Evolutionary conservation across 495 filamentous ascomycete genomes (phyloP).

Genomic region (Parathielavia appendiculata): DNA sequence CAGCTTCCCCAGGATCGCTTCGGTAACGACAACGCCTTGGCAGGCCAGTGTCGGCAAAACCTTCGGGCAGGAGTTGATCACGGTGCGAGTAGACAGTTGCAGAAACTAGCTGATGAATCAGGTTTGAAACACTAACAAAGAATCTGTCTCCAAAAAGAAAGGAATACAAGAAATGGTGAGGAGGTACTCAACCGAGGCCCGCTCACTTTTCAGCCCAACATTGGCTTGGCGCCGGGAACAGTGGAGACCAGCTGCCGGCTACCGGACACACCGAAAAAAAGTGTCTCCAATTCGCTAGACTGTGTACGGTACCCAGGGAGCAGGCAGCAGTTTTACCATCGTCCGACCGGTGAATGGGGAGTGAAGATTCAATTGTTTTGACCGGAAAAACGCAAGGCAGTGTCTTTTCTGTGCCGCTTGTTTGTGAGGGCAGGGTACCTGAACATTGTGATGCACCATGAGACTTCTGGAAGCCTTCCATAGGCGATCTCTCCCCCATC

Average conservation of each 20-base stretch:
- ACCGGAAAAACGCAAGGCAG: no score
- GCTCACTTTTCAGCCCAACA: no score
- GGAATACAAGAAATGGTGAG: neutral
- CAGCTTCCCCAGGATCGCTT: conserved; percentile 11
- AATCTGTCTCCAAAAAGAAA: neutral
- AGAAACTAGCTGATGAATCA: neutral
- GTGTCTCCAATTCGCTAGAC: neutral
- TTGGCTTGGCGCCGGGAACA: neutral
- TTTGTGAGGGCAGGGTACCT: no score
- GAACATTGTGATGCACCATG: neutral
- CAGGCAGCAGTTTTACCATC: no score
- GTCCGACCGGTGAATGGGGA: neutral
- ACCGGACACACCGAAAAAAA: neutral
- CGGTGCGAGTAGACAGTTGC: neutral
- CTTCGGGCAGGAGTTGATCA: neutral
- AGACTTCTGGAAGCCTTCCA: conserved; percentile 6
- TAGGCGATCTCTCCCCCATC: neutral
- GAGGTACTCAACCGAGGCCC: neutral
- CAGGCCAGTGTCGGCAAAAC: neutral
- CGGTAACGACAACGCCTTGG: conserved; percentile 19
- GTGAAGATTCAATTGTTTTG: neutral
- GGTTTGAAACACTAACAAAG: no score
- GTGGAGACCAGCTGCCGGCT: neutral
- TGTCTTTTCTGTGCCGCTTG: neutral
- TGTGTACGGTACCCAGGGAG: neutral